Evolutionary conservation across 106 monocot species (phyloP), one percentile per base, ranked within the genome.

Genomic region (Chionographis japonica): DNA sequence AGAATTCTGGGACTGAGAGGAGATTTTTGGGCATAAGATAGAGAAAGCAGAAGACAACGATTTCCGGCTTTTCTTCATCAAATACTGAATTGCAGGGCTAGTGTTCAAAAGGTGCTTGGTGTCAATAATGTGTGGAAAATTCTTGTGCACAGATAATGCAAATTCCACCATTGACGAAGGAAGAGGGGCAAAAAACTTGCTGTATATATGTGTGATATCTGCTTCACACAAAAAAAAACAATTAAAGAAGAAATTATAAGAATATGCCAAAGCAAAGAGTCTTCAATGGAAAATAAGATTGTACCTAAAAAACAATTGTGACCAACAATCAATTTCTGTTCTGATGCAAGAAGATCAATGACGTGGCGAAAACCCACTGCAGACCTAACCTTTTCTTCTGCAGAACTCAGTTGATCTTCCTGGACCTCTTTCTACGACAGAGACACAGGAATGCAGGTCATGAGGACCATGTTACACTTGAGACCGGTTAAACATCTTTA

Each of bases 351-450:
- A 72, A 93, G 85, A 75, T 98, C 98, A 54, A 98, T 79, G 49
- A 98, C 83, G 73, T 88, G 92, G 36, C 98, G 92, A 70, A 98
- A 93, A 27, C 92, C 98, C n/a, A 93, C 78, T 19, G 98, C 89
- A 66, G 70, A 77, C 37, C 40, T 66, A 66, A 92, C 67, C 52
- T 74, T 92, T 75, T 54, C 68, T 74, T 85, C 76, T 12, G 42
- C 69, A 35, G 42, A 75, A 16, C 52, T 70, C 41, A 61, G 60
- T 61, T 67, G 50, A 85, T 92, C 92, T 59, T 78, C 79, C 75
- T 68, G 52, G 35, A 92, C 74, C 61, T 92, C 85, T 74, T 81
- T 76, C 95, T 97, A 79, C 58, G 50, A 19, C 4, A 54, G n/a
- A 55, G 53, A 9, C 17, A 51, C 53, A 54, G 54, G 50, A 12